Evolutionary conservation across 306 rosid species (phyloP), one percentile per base, ranked within the genome.

Genomic region (Geum urbanum): DNA sequence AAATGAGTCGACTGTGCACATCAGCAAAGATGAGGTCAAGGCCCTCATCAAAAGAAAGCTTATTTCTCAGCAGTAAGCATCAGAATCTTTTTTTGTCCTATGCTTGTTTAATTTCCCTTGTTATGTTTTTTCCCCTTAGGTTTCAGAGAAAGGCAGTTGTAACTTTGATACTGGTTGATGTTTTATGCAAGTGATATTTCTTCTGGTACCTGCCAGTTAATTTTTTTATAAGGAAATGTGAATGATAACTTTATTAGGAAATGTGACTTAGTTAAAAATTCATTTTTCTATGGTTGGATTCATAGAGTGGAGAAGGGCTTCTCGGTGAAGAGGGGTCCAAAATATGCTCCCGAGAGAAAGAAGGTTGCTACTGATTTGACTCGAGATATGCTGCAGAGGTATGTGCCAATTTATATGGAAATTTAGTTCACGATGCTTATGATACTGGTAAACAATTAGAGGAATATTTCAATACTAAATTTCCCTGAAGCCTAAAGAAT

Each of bases 321-420:
- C 72, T 79, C 77, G 0, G 81, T 87, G 73, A 89, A 73, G 72
- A 91, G 76, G 63, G 97, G 97, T 45, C 89, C 88, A 59, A 83
- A 72, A 66, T 91, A 91, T 82, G 97, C 97, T 19, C 96, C 96
- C 7, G 77, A 81, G 72, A 85, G 97, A 80, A 91, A 85, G 83
- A 74, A 84, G 63, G 84, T 82, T 53, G 94, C 81, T 43, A 86
- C 97, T 19, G 94, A 91, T 83, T 78, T 91, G 58, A 91, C 94
- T 46, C 84, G 97, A 16, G 96, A 91, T 13, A 89, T 79, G 77
- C 79, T 89, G 15, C 97, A 89, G 80, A 85, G 96, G 97, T 91
- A 80, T 2, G 3, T n/a, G 51, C n/a, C 19, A 19, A 3, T 67
- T 50, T 8, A 10, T 35, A 35, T 50, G 27, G 27, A 24, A 18